Evolutionary conservation across 352 stramenopile genomes (phyloP), one percentile per base, ranked within the genome.

Genomic region (Phytophthora cryptogea): DNA sequence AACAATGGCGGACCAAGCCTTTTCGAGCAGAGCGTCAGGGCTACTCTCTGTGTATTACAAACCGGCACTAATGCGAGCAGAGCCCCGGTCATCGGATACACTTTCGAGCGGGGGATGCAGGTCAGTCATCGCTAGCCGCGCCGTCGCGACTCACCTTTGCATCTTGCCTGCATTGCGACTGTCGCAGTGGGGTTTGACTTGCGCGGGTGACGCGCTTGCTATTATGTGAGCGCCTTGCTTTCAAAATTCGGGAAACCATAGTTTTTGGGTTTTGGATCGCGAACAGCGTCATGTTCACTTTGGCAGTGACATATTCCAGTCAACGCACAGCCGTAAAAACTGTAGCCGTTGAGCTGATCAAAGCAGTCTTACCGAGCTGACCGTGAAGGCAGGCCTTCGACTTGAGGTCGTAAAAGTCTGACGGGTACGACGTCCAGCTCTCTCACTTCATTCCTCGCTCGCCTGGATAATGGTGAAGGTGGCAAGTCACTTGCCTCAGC

Each of bases 11-110:
- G 40, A 20, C 41, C 30, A 30, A 52, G 33, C 43, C 20, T 54
- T 54, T 45, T 43, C 47, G n/a, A 54, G 47, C 47, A 43, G 36
- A 54, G 42, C 32, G 17, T 16, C 31, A 28, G n/a, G 20, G 54
- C 43, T 23, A 59, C 48, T 64, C 30, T 51, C 48, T 64, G 56
- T 64, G 51, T 40, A 53, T 54, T 59, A 66, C 57, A 23, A 49
- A 60, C 57, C 30, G 8, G 46, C 16, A 54, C 33, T 30, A 35
- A 48, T 46, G 39, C 11, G 49, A 16, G 49, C 48, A 65, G 35
- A 65, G 32, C 57, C 48, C 57, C 57, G 49, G 43, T 11, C 37
- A 47, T 60, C 49, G 57, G 49, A 66, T 66, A 66, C 57, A 54
- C 4, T 63, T 45, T 57, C 28, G 10, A 41, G n/a, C 8, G 4